Base-by-base conservation (phyloP, 2,329 filamentous ascomycete genomes). In the Whalleya microplaca region DNA sequence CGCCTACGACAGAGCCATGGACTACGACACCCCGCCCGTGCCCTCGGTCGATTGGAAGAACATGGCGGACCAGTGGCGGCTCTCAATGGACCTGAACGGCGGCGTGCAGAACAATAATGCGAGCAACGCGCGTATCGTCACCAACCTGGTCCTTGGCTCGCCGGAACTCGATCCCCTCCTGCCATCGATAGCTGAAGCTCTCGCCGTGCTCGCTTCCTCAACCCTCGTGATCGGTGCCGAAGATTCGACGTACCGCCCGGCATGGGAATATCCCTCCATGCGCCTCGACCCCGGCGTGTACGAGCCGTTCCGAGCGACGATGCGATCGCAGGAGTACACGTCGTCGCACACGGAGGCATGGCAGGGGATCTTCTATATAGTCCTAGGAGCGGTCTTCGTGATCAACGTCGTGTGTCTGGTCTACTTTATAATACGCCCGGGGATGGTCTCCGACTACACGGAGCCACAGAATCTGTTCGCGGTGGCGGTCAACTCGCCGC, bases 391-490 rank as follows among this genome's bases (percentile, higher is more conserved):
- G 14, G 86, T 90, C 1, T 90, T 92, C 65, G 60, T 83, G 21
- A 84, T 89, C 64, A 92, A 90, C 68, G 56, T 87, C 21, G 75
- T 87, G 41, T 89, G 88, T 54, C 74, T 91, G 0, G 66, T 76
- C 2, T 92, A 91, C 72, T 79, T 88, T 60, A 70, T 88, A 48
- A 67, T 83, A 45, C 77, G 81, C 61, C 69, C 76, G 2, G 66
- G 66, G 16, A 80, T 91, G 20, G 84, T 94, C 7, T 92, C 88
- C 0, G 91, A 94, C 73, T 92, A 89, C 67, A 90, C 86, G 0
- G 90, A 94, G 66, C 88, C 90, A 0, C 84, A 88, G 51, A 92
- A 92, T 67, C 75, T 92, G 2, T 92, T 93, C 65, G 78, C 85
- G 0, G 73, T 92, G 0, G 87, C 89, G 1, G 78, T 93, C 50